A percentile compares a stretch with the other conserved stretches of the same genome.
These are phyloP conservation scores for Claviceps sp. DNA, from an alignment of 2,329 filamentous ascomycete species.

Conservation along the genomic window DNA sequence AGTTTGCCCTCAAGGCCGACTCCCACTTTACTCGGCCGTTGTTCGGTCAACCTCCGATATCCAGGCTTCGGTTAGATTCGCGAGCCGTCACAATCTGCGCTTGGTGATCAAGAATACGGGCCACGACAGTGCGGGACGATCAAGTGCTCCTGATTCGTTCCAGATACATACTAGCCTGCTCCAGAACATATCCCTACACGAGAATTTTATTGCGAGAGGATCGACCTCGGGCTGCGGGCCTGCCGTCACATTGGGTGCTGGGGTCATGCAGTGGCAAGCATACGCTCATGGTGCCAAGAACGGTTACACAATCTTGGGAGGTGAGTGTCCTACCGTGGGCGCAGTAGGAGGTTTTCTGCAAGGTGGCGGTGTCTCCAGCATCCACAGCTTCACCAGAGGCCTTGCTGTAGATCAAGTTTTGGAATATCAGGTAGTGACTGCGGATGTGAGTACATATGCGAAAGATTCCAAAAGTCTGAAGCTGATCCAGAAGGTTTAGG, in stretches of 20 bases:
- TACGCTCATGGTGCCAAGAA: background rate
- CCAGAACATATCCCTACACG: background rate
- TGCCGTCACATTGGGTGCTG: background rate
- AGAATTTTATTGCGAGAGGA: background rate
- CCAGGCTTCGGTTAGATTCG: background rate
- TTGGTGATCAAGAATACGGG: slow-evolving; percentile 1
- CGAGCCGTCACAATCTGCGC: background rate
- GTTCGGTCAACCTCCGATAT: background rate
- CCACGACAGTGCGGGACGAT: slow-evolving; percentile 1
- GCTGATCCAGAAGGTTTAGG: background rate
- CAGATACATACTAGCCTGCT: slow-evolving; percentile 2
- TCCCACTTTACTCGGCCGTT: background rate
- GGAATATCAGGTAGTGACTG: slow-evolving; percentile 1
- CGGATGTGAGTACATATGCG: background rate
- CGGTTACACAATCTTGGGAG: background rate
- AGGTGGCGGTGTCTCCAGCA: background rate
- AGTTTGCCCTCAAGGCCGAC: background rate
- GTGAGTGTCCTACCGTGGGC: background rate
- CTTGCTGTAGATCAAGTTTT: slow-evolving; percentile 1
- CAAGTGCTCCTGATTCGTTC: background rate
- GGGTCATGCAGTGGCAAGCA: background rate
- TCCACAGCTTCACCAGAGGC: background rate
- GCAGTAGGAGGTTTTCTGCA: background rate
- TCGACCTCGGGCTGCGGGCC: background rate
- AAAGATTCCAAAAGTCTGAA: background rate